Evolutionary conservation across 2,329 filamentous ascomycete genomes (phyloP).

Genomic region (Sporothrix globosa): DNA sequence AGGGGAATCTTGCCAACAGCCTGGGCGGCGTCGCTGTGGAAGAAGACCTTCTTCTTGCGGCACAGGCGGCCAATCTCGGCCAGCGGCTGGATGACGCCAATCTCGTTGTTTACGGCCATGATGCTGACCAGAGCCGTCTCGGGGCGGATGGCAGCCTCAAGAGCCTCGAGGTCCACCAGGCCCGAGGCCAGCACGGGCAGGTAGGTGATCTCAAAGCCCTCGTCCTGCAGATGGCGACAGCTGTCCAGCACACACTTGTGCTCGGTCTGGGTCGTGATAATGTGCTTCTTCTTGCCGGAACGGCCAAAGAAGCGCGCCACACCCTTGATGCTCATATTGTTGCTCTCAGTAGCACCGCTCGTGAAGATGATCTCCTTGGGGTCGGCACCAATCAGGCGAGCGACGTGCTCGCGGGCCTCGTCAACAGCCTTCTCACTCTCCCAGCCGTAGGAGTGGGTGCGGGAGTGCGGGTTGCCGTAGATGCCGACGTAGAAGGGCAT

Average conservation of each 20-base stretch:
- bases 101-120: constrained; percentile 99
- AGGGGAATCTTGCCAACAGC: constrained; percentile 98
- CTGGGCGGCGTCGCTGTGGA: constrained; percentile 96
- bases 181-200: constrained; percentile 86
- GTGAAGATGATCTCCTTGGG: constrained; percentile 99
- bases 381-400: constrained; percentile 86
- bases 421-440: constrained; percentile 95
- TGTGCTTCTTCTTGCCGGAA: constrained; percentile 95
- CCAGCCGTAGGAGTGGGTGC: constrained; percentile 98
- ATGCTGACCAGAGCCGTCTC: constrained; percentile 93
- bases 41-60: constrained; percentile 90
- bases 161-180: constrained; percentile 78
- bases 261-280: constrained; percentile 96
- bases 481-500: constrained; percentile 89
- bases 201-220: constrained; percentile 97
- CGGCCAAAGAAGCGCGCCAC: constrained; percentile 94
- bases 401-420: constrained; percentile 79
- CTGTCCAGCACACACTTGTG: constrained; percentile 99
- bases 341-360: constrained; percentile 95
- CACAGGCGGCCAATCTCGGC: constrained; percentile 93
- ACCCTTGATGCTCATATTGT: constrained; percentile 99
- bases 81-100: constrained; percentile 96
- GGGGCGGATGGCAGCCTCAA: constrained; percentile 86
- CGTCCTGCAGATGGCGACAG: constrained; percentile 93
- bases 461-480: constrained; percentile 95